Evolutionary conservation across 2,329 filamentous ascomycete species (phyloP).

Genomic region (Pseudocercospora ulei): DNA sequence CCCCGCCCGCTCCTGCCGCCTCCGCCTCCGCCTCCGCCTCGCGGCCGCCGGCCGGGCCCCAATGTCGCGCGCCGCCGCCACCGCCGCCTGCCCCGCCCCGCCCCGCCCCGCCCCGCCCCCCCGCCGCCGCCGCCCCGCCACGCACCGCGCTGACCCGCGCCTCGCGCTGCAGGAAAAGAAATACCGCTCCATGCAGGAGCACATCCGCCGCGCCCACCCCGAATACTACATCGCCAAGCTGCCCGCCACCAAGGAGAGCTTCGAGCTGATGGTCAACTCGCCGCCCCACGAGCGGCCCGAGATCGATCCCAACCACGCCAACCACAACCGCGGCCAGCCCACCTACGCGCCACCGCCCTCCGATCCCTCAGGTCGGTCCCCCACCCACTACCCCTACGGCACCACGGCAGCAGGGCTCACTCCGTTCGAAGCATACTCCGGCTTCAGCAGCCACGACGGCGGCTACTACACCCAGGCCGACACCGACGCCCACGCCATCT

Average conservation of each 20-base stretch:
- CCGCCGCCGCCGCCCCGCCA: neutral
- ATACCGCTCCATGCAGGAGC: slow-evolving; percentile 98
- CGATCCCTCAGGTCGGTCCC: slow-evolving; percentile 35
- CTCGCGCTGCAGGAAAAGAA: slow-evolving; percentile 63
- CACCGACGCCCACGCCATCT: slow-evolving; percentile 48
- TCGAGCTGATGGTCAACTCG: slow-evolving; percentile 88
- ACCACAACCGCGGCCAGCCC: slow-evolving; percentile 23
- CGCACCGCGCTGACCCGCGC: slow-evolving; percentile 30
- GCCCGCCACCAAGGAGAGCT: slow-evolving; percentile 95
- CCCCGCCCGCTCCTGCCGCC: slow-evolving; percentile 22
- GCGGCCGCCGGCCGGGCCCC: neutral
- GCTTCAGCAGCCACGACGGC: slow-evolving; percentile 38
- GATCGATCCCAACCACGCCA: slow-evolving; percentile 37
- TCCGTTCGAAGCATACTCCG: slow-evolving; percentile 33
- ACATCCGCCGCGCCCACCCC: slow-evolving; percentile 92
- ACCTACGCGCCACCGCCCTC: slow-evolving; percentile 28
- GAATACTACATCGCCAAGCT: slow-evolving; percentile 97
- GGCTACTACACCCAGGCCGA: slow-evolving; percentile 44
- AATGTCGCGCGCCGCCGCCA: neutral
- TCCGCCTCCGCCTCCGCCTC: slow-evolving; percentile 1
- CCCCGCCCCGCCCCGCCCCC: neutral
- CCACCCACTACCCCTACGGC: slow-evolving; percentile 31
- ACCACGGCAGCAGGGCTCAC: slow-evolving; percentile 29
- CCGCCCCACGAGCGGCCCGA: slow-evolving; percentile 62
- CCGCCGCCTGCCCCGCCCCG: slow-evolving; percentile 7